Percentiles rank a stretch among this genome's conserved stretches.
phyloP scores from a whole-genome alignment of 2,329 filamentous ascomycete species.

The Fusarium nanum region DNA sequence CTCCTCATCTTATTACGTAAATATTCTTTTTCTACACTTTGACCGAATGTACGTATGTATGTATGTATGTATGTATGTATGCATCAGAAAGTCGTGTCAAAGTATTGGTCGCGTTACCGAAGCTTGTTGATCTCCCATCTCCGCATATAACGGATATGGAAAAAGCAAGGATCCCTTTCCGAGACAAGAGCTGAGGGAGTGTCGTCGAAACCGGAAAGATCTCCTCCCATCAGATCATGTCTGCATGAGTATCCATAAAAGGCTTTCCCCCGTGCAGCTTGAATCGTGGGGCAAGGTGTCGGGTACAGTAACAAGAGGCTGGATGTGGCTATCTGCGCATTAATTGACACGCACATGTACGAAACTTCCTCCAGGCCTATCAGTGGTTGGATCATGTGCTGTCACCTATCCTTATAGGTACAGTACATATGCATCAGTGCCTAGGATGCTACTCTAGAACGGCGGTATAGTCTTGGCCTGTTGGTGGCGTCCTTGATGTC shows the following conservation, averaged over 20 bases:
- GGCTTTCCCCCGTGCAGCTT: not conserved
- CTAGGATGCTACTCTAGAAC: not conserved
- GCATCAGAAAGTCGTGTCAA: not conserved
- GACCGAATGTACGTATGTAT: no score
- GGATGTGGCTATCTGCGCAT: not conserved
- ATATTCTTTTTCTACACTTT: not conserved
- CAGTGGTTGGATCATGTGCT: not conserved
- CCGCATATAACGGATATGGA: not conserved
- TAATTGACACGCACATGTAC: not conserved
- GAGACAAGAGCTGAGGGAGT: not conserved
- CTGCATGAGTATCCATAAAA: not conserved
- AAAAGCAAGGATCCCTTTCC: not conserved
- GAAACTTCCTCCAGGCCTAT: not conserved
- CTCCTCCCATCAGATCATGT: not conserved
- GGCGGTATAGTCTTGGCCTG: not conserved
- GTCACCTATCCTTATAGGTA: not conserved
- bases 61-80: not conserved
- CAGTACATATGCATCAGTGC: not conserved
- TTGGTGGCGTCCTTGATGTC: not conserved
- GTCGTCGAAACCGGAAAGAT: not conserved
- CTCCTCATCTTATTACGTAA: not conserved
- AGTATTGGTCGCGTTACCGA: not conserved
- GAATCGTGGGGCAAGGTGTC: not conserved
- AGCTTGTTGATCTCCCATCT: not conserved
- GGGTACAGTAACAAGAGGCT: not conserved